Conservation (phyloP, 805 yeast species). For the Wickerhamomyces bisporus region DNA sequence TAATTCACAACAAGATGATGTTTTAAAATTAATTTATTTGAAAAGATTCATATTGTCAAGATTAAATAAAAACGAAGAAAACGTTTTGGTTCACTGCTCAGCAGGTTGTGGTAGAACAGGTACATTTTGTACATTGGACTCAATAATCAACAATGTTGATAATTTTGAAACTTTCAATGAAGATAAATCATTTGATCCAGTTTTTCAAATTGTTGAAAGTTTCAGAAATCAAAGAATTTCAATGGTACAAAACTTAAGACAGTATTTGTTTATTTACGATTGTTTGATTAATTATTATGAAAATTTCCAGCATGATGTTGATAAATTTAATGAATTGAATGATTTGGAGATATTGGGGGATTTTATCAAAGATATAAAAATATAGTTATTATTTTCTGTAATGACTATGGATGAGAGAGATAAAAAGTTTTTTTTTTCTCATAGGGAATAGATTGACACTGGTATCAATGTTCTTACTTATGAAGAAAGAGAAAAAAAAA, state of each 20-base stretch:
- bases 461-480: no score
- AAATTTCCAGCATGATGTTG: slow-evolving; percentile 7
- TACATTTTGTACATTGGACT: slow-evolving; percentile 71
- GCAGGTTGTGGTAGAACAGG: slow-evolving; percentile 99
- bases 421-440: no score
- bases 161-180: slow-evolving; percentile 5
- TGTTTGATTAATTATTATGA: slow-evolving; percentile 5
- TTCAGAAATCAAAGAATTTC: slow-evolving; percentile 72
- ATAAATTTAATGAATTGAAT: slow-evolving; percentile 10
- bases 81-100: slow-evolving; percentile 78
- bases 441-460: no score
- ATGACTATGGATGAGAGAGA: not conserved
- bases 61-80: slow-evolving; percentile 14
- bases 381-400: not conserved
- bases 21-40: slow-evolving; percentile 48
- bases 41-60: slow-evolving; percentile 36
- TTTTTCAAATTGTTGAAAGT: slow-evolving; percentile 57
- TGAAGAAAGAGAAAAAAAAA: no score
- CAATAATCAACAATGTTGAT: slow-evolving; percentile 39
- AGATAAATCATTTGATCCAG: slow-evolving; percentile 6
- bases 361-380: slow-evolving; percentile 8
- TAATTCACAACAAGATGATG: slow-evolving; percentile 40
- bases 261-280: slow-evolving; percentile 28
- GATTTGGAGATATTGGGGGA: slow-evolving; percentile 12
- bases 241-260: slow-evolving; percentile 81